phyloP scores from a whole-genome alignment of 768 basidiomycete genomes.

The Tricholoma saponaceum region DNA sequence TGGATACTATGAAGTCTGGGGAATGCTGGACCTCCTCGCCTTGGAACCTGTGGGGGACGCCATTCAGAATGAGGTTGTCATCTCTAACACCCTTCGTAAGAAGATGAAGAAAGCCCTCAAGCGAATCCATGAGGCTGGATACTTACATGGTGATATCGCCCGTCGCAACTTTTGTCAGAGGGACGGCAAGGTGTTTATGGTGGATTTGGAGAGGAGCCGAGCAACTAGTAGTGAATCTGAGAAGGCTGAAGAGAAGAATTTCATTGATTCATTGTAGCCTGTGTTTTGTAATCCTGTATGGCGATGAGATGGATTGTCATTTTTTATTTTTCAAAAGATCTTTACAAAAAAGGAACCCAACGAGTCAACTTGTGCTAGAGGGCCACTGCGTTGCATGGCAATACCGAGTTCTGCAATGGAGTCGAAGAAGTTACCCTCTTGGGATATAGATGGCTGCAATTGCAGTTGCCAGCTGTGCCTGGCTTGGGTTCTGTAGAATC shows the following conservation, averaged over 20 bases:
- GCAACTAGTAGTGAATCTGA: background rate
- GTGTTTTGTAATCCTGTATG: too few species aligned
- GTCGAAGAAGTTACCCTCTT: too few species aligned
- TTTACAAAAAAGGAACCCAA: too few species aligned
- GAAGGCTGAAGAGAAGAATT: background rate
- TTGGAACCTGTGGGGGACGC: conserved; percentile 15
- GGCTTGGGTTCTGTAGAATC: too few species aligned
- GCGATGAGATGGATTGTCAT: too few species aligned
- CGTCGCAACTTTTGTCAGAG: background rate
- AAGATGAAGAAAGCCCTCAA: conserved; percentile 14
- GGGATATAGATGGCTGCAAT: too few species aligned
- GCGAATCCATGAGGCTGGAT: conserved; percentile 13
- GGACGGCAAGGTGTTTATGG: background rate
- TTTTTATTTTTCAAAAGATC: too few species aligned
- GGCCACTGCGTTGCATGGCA: too few species aligned
- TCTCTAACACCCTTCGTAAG: conserved; percentile 5
- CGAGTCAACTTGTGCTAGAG: too few species aligned
- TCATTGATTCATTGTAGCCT: background rate
- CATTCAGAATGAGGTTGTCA: conserved; percentile 6
- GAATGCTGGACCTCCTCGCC: conserved; percentile 15
- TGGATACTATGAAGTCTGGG: conserved; percentile 16
- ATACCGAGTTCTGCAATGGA: too few species aligned
- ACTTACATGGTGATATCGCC: conserved; percentile 1
- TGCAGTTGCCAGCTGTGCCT: too few species aligned
- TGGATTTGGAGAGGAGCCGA: background rate